Percentiles rank a stretch among this genome's conserved stretches.
Evolutionary conservation across 768 basidiomycete species (phyloP).

Genomic region (Paxillus involutus): DNA sequence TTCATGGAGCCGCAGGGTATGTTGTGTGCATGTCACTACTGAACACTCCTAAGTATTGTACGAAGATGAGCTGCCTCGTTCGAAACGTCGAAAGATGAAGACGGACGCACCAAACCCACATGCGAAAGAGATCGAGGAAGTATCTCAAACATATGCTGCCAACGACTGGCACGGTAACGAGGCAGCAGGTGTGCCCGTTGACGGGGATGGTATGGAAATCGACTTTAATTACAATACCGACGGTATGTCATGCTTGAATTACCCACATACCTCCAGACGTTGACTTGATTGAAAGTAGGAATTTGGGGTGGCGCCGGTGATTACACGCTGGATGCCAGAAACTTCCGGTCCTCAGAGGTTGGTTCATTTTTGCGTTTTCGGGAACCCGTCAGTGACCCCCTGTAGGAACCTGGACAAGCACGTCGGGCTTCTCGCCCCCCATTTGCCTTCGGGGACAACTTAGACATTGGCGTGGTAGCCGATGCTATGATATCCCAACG

Average conservation of each 20-base stretch:
- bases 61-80: constrained; percentile 39
- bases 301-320: constrained; percentile 21
- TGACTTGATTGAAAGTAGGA: constrained; percentile 16
- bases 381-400: constrained; percentile 9
- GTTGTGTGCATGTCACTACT: neutral
- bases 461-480: constrained; percentile 45
- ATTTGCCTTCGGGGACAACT: constrained; percentile 48
- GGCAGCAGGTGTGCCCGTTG: constrained; percentile 2
- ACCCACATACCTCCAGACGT: neutral
- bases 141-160: neutral
- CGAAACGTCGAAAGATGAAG: constrained; percentile 48
- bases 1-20: constrained; percentile 4
- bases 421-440: constrained; percentile 64
- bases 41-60: constrained; percentile 1
- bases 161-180: constrained; percentile 16
- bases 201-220: constrained; percentile 16
- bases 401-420: constrained; percentile 85
- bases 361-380: constrained; percentile 18
- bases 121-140: neutral
- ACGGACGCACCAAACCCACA: neutral
- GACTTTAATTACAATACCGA: constrained; percentile 25
- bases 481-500: constrained; percentile 54
- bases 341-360: constrained; percentile 64
- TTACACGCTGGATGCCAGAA: constrained; percentile 13
- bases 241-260: constrained; percentile 14